Evolutionary conservation across 2,329 filamentous ascomycete species (phyloP), one percentile per base, ranked within the genome.

Genomic region (Diaporthe vaccinii): DNA sequence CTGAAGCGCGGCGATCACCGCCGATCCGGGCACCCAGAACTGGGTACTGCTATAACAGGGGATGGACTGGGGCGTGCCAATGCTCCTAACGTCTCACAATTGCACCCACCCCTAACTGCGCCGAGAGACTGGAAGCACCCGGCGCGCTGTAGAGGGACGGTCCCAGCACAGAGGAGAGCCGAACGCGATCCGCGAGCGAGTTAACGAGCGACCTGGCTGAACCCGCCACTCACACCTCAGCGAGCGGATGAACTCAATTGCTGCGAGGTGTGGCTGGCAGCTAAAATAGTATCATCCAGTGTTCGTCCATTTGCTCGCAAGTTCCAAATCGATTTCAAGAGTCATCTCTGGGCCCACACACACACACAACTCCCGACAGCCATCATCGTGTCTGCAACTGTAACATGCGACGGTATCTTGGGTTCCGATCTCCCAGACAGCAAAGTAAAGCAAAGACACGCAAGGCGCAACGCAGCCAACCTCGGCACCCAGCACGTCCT

Each of bases 11-110:
- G 62, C 28, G 68, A 58, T 55, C 55, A 57, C 58, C 46, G 58
- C 68, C 44, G 34, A 59, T 51, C 58, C 39, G 51, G 34, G 68
- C 41, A 61, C 31, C 15, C 53, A n/a, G 74, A 6, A 28, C 22
- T 36, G 46, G 59, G 59, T 55, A 58, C 59, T 49, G 41, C 34
- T 49, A 73, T 75, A 75, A 75, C 74, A 75, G 74, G 59, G 74
- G 74, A 73, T 73, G 59, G 20, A 67, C 44, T 25, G 74, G 59
- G 68, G 46, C 51, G 10, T 68, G 74, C 69, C 69, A 73, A 73
- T 65, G 46, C 74, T 67, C 41, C 74, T 39, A 73, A 53, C 58
- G 74, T 75, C 74, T 75, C 74, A 75, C 68, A 57, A 59, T 46
- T 22, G 25, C 69, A 22, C 58, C 49, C 49, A 69, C 65, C 65